Base-by-base conservation (phyloP, 139 green algal genomes). In the Eudorina sp. region DNA sequence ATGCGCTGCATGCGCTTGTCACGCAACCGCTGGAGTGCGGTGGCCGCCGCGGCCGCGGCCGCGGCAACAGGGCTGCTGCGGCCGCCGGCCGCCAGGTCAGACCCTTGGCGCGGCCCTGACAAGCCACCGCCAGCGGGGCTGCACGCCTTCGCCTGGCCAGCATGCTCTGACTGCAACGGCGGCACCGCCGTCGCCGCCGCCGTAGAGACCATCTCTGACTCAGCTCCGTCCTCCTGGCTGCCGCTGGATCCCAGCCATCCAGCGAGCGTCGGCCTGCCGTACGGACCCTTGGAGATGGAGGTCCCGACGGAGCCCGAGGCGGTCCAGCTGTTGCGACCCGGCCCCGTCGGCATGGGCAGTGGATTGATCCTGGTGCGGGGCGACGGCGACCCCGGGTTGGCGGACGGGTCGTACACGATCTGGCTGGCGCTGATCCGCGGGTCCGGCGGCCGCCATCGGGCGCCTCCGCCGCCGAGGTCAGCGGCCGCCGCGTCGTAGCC, bases 11-110 rank as follows among this genome's bases (percentile, higher is more conserved):
- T 40, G 3, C 81, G 45, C 7, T 87, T 51, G 43, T 87, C 62
- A 19, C 81, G 31, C 21, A 87, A 45, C n/a, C 81, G 81, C 45
- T 78, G 81, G 45, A 87, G 45, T 2, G 81, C 81, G 7, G 81
- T 31, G 27, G 62, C 58, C 7, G 60, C 29, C 9, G 80, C 14
- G 19, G 41, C 80, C 4, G 43, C 43, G 34, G 62, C 80, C 23
- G 38, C 70, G 23, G 40, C 40, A 21, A 53, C 36, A 8, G 34
- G 40, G 43, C 70, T 53, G 40, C 70, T n/a, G 48, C 48, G 11
- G 13, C 13, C 48, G 48, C 48, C 48, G 48, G 11, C 48, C 48
- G 13, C 48, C 48, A 13, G 48, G 11, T 13, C 11, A 13, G 48
- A 9, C 48, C 48, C 11, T 13, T 55, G 48, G 48, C 48, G 48